phyloP scores from a whole-genome alignment of 2,329 filamentous ascomycete genomes.

The Sporothrix globosa region DNA sequence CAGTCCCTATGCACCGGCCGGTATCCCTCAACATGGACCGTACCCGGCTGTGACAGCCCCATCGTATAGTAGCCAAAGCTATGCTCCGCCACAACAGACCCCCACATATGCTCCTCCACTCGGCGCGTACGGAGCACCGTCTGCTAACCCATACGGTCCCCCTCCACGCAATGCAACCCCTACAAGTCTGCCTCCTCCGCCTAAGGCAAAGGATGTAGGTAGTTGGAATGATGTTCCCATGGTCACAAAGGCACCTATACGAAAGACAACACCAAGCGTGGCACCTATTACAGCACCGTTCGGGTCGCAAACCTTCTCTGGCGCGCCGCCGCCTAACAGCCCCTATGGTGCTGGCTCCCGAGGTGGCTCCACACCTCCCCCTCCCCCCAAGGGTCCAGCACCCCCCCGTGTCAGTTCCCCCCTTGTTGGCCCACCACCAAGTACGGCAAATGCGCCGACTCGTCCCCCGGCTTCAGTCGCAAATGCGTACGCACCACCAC shows the following conservation, averaged over 20 bases:
- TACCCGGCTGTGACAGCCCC: constrained; percentile 51
- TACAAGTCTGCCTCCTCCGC: constrained; percentile 67
- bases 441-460: constrained; percentile 52
- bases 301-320: constrained; percentile 58
- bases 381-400: constrained; percentile 77
- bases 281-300: constrained; percentile 76
- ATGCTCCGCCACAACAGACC: constrained; percentile 43
- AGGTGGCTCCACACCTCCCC: constrained; percentile 70
- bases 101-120: constrained; percentile 41
- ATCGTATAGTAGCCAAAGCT: constrained; percentile 40
- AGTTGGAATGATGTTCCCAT: constrained; percentile 97
- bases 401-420: constrained; percentile 75
- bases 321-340: constrained; percentile 62
- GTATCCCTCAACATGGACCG: constrained; percentile 46
- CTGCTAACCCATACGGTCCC: constrained; percentile 42
- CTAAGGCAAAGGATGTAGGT: constrained; percentile 70
- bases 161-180: constrained; percentile 63
- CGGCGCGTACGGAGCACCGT: constrained; percentile 49
- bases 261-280: constrained; percentile 73
- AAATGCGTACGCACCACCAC: constrained; percentile 67
- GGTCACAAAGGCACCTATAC: constrained; percentile 71
- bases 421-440: constrained; percentile 59
- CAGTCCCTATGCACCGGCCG: constrained; percentile 46
- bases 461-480: constrained; percentile 59
- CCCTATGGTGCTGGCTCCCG: constrained; percentile 60